phyloP scores from a whole-genome alignment of 2,329 filamentous ascomycete species.

The Paraphoma sp. region DNA sequence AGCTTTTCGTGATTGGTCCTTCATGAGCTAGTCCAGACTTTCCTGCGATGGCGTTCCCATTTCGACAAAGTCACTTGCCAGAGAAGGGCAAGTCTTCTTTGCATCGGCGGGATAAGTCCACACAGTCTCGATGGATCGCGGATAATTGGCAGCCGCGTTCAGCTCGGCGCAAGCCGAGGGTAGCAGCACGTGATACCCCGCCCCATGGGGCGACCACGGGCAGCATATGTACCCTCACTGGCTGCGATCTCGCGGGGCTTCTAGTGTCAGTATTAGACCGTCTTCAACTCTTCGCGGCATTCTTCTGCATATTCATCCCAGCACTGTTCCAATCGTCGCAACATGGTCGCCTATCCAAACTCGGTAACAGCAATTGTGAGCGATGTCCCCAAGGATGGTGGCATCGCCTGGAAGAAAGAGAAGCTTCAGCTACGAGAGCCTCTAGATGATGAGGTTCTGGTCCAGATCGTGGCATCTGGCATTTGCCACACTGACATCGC shows the following conservation, averaged over 20 bases:
- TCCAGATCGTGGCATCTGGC: slow-evolving; percentile 61
- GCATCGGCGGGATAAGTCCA: too few species aligned
- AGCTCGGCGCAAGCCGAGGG: not conserved
- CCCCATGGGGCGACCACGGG: too few species aligned
- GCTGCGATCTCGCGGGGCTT: not conserved
- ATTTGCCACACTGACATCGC: slow-evolving; percentile 64
- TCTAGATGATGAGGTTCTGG: slow-evolving; percentile 57
- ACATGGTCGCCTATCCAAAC: slow-evolving; percentile 10
- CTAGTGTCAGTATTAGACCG: not conserved
- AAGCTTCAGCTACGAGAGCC: slow-evolving; percentile 46
- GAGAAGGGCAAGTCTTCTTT: too few species aligned
- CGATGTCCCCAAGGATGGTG: slow-evolving; percentile 44
- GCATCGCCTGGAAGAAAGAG: slow-evolving; percentile 49
- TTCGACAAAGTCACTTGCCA: too few species aligned
- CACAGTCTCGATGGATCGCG: not conserved
- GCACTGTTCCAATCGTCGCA: not conserved
- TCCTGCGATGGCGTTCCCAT: too few species aligned
- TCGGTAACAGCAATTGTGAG: slow-evolving; percentile 47
- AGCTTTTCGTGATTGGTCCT: too few species aligned
- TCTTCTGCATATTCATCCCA: not conserved
- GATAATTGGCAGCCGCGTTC: not conserved
- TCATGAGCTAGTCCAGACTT: too few species aligned
- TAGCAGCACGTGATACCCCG: not conserved
- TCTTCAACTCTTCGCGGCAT: not conserved
- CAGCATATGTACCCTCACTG: not conserved